Percentiles rank a stretch among this genome's conserved stretches.
Evolutionary conservation across 73 alveolate species (phyloP).

Genomic region (Stentor coeruleus): DNA sequence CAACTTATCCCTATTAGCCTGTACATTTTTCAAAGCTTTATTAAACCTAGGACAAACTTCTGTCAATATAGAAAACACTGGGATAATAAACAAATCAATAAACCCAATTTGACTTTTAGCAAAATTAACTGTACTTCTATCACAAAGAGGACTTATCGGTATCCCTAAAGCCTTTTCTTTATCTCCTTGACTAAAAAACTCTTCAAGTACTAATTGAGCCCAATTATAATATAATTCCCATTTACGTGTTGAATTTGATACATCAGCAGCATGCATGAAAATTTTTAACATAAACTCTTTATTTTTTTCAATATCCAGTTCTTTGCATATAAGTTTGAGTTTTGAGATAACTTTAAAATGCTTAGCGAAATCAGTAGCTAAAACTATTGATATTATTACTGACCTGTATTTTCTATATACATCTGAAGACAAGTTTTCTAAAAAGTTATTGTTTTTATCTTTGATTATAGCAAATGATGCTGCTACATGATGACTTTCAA

Average conservation of each 20-base stretch:
- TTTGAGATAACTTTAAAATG: constrained; percentile 41
- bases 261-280: constrained; percentile 22
- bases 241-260: neutral
- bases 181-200: constrained; percentile 24
- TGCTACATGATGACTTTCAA: neutral
- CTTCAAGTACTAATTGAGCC: neutral
- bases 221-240: neutral
- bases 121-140: constrained; percentile 32
- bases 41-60: too few relatives aligned
- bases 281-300: constrained; percentile 30
- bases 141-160: constrained; percentile 24
- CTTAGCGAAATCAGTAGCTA: constrained; percentile 43
- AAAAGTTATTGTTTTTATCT: neutral
- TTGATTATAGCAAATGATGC: neutral
- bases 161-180: constrained; percentile 19
- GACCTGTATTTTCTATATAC: constrained; percentile 1
- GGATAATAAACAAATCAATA: neutral
- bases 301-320: constrained; percentile 34
- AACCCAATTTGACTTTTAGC: constrained; percentile 24
- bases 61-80: too few relatives aligned
- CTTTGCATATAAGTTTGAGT: neutral
- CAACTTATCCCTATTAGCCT: too few relatives aligned
- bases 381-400: constrained; percentile 27
- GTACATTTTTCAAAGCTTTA: too few relatives aligned
- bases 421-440: neutral